Percentiles rank a stretch among this genome's conserved stretches.
Conservation (phyloP, 2,329 filamentous ascomycete genomes). For the Dactylellina haptotyla region DNA sequence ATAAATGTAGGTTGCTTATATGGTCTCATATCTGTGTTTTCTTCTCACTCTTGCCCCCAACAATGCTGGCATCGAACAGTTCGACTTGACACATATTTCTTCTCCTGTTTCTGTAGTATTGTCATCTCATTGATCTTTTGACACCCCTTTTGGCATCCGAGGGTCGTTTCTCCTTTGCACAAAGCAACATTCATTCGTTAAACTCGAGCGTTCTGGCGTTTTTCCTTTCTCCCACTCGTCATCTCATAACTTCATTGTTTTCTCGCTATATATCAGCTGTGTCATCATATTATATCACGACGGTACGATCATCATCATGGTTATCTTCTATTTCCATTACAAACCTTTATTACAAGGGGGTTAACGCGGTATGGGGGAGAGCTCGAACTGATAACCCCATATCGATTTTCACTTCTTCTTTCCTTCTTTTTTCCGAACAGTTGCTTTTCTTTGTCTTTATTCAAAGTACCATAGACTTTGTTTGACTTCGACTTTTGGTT, state of each 20-base stretch:
- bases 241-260: not conserved
- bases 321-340: constrained; percentile 15
- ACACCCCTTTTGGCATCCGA: constrained; percentile 17
- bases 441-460: constrained; percentile 7
- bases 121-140: constrained; percentile 6
- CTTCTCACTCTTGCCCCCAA: constrained; percentile 16
- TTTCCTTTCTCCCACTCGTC: no score
- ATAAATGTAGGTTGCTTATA: constrained; percentile 60
- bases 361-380: no score
- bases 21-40: not conserved
- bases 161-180: constrained; percentile 34
- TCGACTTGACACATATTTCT: not conserved
- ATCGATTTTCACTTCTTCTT: not conserved
- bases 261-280: constrained; percentile 19
- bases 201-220: constrained; percentile 51
- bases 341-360: constrained; percentile 7
- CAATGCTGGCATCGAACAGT: no score
- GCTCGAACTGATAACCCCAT: no score
- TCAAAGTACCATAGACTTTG: constrained; percentile 25
- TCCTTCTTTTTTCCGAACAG: constrained; percentile 2
- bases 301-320: constrained; percentile 50
- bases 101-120: not conserved
- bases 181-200: constrained; percentile 47
- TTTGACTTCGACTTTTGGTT: constrained; percentile 14
- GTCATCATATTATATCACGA: constrained; percentile 48